phyloP scores from a whole-genome alignment of 2,329 filamentous ascomycete genomes.

The Teratosphaeria zuluensis region DNA sequence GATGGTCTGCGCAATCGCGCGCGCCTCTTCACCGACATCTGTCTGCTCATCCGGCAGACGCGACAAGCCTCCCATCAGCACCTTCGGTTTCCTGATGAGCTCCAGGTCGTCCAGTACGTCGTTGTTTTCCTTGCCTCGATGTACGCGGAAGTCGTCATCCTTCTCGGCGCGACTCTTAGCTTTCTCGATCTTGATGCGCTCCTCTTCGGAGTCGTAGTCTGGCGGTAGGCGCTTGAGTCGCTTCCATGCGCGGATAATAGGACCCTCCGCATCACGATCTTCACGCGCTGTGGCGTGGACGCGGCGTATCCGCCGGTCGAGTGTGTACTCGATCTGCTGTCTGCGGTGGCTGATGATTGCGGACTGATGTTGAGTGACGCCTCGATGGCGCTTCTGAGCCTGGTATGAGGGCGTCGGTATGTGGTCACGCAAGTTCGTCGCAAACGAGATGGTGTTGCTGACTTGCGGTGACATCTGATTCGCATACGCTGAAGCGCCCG shows the following conservation, averaged over 20 bases:
- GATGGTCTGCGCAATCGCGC: constrained; percentile 56
- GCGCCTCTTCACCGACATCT: constrained; percentile 68
- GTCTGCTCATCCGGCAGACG: constrained; percentile 53
- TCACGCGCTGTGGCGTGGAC: constrained; percentile 56
- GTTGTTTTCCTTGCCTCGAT: constrained; percentile 22
- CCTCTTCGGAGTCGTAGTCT: constrained; percentile 40
- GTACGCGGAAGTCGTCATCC: constrained; percentile 24
- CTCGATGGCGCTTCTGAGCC: constrained; percentile 50
- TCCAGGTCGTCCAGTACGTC: constrained; percentile 17
- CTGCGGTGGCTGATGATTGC: constrained; percentile 71
- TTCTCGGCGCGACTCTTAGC: constrained; percentile 25
- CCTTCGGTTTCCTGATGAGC: constrained; percentile 12
- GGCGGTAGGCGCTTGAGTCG: constrained; percentile 45
- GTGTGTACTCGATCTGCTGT: constrained; percentile 70
- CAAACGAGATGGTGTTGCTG: constrained; percentile 14
- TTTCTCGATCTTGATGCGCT: constrained; percentile 19
- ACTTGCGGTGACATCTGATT: constrained; percentile 3
- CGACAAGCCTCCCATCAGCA: constrained; percentile 44
- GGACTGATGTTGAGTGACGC: constrained; percentile 71
- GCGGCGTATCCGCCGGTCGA: constrained; percentile 62
- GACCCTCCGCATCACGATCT: constrained; percentile 53
- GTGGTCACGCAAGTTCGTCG: constrained; percentile 17
- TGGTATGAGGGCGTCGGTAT: constrained; percentile 25
- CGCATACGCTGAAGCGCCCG: constrained; percentile 3
- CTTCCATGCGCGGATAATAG: constrained; percentile 56